Percentiles rank a stretch among this genome's conserved stretches.
Evolutionary conservation across 169 alveolate genomes (phyloP).

Genomic region (Plasmodium chabaudi): DNA sequence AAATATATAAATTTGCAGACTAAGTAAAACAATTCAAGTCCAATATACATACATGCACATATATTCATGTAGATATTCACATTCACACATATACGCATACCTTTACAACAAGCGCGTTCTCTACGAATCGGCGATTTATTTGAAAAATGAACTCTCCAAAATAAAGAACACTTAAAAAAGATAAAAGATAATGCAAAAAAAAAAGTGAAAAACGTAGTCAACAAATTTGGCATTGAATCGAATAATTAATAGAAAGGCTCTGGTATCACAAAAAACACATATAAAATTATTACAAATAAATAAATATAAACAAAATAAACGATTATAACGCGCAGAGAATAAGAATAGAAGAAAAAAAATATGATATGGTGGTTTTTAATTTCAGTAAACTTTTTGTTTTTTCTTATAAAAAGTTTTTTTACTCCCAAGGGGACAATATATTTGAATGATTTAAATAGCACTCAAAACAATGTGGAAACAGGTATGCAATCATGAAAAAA

Average conservation of each 20-base stretch:
- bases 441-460: slow-evolving; percentile 33
- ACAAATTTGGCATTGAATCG: background rate
- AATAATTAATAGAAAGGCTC: no score
- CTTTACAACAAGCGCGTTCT: background rate
- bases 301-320: slow-evolving; percentile 2
- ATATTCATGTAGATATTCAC: background rate
- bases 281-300: slow-evolving; percentile 23
- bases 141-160: background rate
- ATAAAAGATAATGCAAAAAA: background rate
- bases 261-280: background rate
- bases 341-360: slow-evolving; percentile 20
- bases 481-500: slow-evolving; percentile 14
- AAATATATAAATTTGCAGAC: no score
- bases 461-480: slow-evolving; percentile 12
- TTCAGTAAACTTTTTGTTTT: slow-evolving; percentile 72
- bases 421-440: slow-evolving; percentile 57
- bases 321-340: background rate
- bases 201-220: background rate
- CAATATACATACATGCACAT: background rate
- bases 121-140: background rate
- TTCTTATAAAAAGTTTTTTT: slow-evolving; percentile 71
- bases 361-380: slow-evolving; percentile 77
- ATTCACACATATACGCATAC: background rate
- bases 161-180: background rate
- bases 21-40: no score